A percentile compares a stretch with the other conserved stretches of the same genome.
These are phyloP conservation scores for Linum usitatissimum DNA, from an alignment of 345 rosid species.

Conservation along the genomic window DNA sequence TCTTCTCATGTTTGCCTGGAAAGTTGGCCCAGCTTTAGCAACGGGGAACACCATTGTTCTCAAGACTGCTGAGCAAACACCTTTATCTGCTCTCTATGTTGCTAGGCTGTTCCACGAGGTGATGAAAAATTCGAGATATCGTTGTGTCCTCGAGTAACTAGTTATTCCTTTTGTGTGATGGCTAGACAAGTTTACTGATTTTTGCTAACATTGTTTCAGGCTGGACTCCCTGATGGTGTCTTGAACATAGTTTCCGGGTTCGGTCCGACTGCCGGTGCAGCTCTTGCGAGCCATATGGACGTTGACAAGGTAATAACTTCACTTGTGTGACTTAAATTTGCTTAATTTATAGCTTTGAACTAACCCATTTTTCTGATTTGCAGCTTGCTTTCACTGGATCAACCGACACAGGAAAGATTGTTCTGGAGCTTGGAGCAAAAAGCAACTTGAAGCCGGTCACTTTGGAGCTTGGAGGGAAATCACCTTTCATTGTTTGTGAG, in stretches of 20 bases:
- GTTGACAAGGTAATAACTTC: slow-evolving; percentile 60
- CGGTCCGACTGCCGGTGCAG: slow-evolving; percentile 85
- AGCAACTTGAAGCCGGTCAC: slow-evolving; percentile 91
- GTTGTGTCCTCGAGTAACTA: no score
- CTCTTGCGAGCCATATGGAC: slow-evolving; percentile 83
- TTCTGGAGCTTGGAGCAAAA: slow-evolving; percentile 60
- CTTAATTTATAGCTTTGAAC: neutral
- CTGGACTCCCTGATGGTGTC: slow-evolving; percentile 92
- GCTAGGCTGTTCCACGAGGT: slow-evolving; percentile 71
- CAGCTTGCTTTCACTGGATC: slow-evolving; percentile 97
- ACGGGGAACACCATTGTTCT: slow-evolving; percentile 79
- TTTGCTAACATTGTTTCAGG: slow-evolving; percentile 29
- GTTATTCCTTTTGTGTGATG: no score
- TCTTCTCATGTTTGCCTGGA: slow-evolving; percentile 82
- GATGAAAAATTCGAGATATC: neutral
- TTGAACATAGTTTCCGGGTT: slow-evolving; percentile 76
- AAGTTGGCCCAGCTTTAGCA: slow-evolving; percentile 88
- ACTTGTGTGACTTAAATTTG: neutral
- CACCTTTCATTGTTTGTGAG: slow-evolving; percentile 86
- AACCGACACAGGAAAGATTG: slow-evolving; percentile 53
- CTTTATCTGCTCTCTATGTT: slow-evolving; percentile 59
- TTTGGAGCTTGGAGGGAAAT: slow-evolving; percentile 96
- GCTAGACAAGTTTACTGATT: neutral
- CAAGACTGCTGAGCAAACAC: slow-evolving; percentile 93
- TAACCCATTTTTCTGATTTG: neutral